Evolutionary conservation across 192 early-diverging fungal genomes (phyloP), one percentile per base, ranked within the genome.

Genomic region (Borealophlyctis nickersoniae): DNA sequence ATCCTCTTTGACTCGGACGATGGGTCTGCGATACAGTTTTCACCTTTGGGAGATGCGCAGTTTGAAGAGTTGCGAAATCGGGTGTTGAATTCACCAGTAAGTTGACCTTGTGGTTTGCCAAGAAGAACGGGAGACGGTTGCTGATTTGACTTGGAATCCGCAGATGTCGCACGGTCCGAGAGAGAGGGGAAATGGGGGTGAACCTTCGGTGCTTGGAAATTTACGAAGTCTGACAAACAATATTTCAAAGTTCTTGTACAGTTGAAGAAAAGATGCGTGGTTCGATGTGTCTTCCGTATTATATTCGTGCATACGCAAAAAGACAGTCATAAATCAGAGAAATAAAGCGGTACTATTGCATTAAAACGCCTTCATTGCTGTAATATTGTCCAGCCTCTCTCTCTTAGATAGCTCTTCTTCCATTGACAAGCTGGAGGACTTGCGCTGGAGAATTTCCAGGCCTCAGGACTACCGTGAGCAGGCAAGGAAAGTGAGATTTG

Each of bases 1-100:
- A 77, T 77, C 49, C 35, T 91, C 0, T 91, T 77, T 58, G 79
- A 84, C 73, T 73, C 58, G 36, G 48, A 31, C n/a, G 82, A 81
- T 28, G 67, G 73, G 52, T 86, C 84, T 52, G 71, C 78, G 26
- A 82, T 90, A 36, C 70, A 73, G 50, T 88, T 90, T 63, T 67
- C 75, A 49, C 72, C 71, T 16, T 49, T 88, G 39, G 65, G 67
- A 27, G 86, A 87, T 19, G 76, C 74, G 14, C 71, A 82, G 61
- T 81, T 81, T 75, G 83, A 82, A 52, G 66, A 77, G 19, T 45
- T 45, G 39, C 7, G 39, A 19, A 19, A 13, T 45, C 39, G 39
- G 39, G 39, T 45, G 7, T 45, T 45, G 39, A 19, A 45, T 7
- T 13, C 7, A 13, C 9, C 39, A 13, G 39, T 45, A 45, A 45